Evolutionary conservation across 495 filamentous ascomycete species (phyloP), one percentile per base, ranked within the genome.

Genomic region (Hyaloscypha variabilis): DNA sequence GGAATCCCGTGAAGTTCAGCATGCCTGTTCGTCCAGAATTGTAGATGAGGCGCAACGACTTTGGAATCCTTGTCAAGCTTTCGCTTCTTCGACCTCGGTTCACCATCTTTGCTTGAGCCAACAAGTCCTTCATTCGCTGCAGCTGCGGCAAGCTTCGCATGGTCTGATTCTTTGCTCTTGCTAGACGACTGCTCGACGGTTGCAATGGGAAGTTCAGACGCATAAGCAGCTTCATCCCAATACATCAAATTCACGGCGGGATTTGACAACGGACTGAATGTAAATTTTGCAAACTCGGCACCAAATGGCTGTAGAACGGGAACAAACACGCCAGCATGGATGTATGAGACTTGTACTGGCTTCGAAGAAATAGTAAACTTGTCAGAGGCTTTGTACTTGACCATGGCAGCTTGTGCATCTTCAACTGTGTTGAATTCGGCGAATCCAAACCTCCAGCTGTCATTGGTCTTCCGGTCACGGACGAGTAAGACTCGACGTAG

Each of bases 381-480:
- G 6, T 92, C 87, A 52, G 89, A 87, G 1, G 87, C 90, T 19
- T 88, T 86, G 68, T 89, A 90, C 65, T 93, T 91, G 5, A 81
- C 79, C 63, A 95, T 76, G 2, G 93, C 93, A 36, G 87, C 90
- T 77, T 88, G 85, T 1, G 93, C 92, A 75, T 96, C 93, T 77
- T 92, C 76, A 49, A 82, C 68, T 0, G 76, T 90, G n/a, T 84
- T 87, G 72, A 94, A 97, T 73, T 97, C 93, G 25, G 90, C 93
- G 72, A 97, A 97, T 0, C 93, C 93, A 70, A 91, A 97, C 55
- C 89, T 85, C 88, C 91, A 94, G 63, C 89, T 93, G 58, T 93
- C 90, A 62, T 92, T 86, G 23, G 80, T 89, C 54, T 81, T 82
- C 65, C 90, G 82, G 69, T 95, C 91, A 55, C 92, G 85, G 65